Conservation (phyloP, 257 asterid genomes). For the Solanum appendiculatum region DNA sequence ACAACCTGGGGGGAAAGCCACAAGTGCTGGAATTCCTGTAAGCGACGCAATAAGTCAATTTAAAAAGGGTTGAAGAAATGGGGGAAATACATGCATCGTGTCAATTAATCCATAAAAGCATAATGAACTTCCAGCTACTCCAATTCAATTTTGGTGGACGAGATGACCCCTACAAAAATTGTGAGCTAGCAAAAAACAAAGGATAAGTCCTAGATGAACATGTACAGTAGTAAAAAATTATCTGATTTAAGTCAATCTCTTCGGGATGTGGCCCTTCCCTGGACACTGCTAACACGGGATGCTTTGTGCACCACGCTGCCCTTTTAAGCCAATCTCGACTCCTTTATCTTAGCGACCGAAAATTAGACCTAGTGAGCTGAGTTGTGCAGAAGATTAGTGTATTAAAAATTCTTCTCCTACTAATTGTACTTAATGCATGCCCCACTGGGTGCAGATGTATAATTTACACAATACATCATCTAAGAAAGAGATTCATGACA, state of each 20-base stretch:
- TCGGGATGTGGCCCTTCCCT: neutral
- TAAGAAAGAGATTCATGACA: neutral
- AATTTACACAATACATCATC: neutral
- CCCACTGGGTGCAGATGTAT: neutral
- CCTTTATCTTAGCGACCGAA: neutral
- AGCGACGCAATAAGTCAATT: neutral
- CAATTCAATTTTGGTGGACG: neutral
- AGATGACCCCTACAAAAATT: neutral
- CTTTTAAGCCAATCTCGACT: neutral
- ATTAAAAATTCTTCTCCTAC: neutral
- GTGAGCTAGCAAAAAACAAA: neutral
- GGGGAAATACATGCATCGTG: neutral
- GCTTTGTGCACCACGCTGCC: no score
- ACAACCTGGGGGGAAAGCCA: constrained; percentile 93
- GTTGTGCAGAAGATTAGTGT: neutral
- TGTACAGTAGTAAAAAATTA: neutral
- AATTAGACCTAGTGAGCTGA: neutral
- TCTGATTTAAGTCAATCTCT: neutral
- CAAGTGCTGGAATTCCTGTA: constrained; percentile 75
- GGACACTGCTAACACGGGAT: neutral
- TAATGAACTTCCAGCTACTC: neutral
- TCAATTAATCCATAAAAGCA: neutral
- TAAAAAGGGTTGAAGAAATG: neutral
- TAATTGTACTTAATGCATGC: neutral
- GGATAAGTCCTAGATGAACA: neutral